phyloP scores from a whole-genome alignment of 2,329 filamentous ascomycete genomes.

The Geoglossum cookeanum region DNA sequence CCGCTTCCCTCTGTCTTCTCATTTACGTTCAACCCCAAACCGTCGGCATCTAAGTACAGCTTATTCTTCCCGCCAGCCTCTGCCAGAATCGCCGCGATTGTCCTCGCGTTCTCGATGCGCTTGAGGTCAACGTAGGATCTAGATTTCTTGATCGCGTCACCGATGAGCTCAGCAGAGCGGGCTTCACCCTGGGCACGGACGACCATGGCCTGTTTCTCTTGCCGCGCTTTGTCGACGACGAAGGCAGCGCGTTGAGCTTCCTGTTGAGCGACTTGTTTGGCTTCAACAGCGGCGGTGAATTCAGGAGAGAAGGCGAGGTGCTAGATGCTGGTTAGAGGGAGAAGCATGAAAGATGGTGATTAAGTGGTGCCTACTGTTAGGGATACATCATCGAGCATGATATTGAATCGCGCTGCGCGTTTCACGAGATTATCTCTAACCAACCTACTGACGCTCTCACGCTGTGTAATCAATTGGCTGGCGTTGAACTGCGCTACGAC shows the following conservation, averaged over 20 bases:
- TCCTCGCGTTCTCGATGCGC: slow-evolving; percentile 90
- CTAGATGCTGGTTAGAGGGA: slow-evolving; percentile 10
- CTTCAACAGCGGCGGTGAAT: slow-evolving; percentile 49
- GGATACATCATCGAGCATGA: slow-evolving; percentile 91
- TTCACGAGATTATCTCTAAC: slow-evolving; percentile 85
- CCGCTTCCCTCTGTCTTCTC: slow-evolving; percentile 10
- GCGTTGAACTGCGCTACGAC: slow-evolving; percentile 99
- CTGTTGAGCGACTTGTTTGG: slow-evolving; percentile 58
- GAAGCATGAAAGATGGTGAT: not conserved
- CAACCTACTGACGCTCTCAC: slow-evolving; percentile 83
- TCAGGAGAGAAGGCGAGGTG: slow-evolving; percentile 51
- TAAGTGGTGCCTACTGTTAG: slow-evolving; percentile 45
- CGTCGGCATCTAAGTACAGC: slow-evolving; percentile 79
- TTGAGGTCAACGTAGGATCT: slow-evolving; percentile 91
- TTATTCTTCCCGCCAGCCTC: slow-evolving; percentile 78
- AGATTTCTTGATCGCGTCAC: slow-evolving; percentile 99
- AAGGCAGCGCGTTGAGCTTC: slow-evolving; percentile 95
- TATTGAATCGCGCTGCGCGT: slow-evolving; percentile 90
- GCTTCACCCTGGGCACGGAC: slow-evolving; percentile 98
- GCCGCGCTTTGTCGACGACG: slow-evolving; percentile 93
- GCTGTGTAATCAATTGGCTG: slow-evolving; percentile 93
- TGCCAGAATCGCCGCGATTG: slow-evolving; percentile 75
- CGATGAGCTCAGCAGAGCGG: slow-evolving; percentile 90
- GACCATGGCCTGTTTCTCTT: slow-evolving; percentile 98
- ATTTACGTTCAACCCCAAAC: slow-evolving; percentile 73